phyloP scores from a whole-genome alignment of 2,329 filamentous ascomycete genomes.

The Aspergillus tamarii region DNA sequence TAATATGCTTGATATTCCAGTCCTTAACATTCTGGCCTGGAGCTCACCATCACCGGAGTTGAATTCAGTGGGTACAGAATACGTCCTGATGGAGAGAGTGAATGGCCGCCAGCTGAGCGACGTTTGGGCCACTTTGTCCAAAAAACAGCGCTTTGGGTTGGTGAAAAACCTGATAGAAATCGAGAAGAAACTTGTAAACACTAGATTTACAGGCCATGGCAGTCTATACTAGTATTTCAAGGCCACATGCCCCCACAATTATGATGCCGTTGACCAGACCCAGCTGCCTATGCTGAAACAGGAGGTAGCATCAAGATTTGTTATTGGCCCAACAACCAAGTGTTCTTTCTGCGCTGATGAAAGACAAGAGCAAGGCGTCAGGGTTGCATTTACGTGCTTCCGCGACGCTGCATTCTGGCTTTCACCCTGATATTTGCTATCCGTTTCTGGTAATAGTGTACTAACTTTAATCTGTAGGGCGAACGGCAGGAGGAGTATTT shows the following conservation, averaged over 20 bases:
- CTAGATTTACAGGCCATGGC: slow-evolving; percentile 18
- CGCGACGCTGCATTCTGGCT: too few species aligned
- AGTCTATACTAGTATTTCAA: slow-evolving; percentile 27
- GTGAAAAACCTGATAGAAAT: slow-evolving; percentile 24
- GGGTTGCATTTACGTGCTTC: slow-evolving; percentile 18
- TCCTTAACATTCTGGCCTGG: slow-evolving; percentile 23
- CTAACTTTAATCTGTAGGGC: too few species aligned
- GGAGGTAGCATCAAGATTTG: neutral
- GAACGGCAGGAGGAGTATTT: too few species aligned
- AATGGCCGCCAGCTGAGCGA: too few species aligned
- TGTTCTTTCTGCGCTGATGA: slow-evolving; percentile 21
- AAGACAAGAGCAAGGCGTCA: slow-evolving; percentile 10
- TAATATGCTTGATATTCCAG: slow-evolving; percentile 21
- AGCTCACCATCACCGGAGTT: slow-evolving; percentile 11
- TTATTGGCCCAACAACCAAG: slow-evolving; percentile 21
- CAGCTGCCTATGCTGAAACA: too few species aligned
- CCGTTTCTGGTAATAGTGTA: too few species aligned
- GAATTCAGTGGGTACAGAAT: too few species aligned
- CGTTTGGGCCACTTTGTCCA: slow-evolving; percentile 5
- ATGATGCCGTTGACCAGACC: too few species aligned
- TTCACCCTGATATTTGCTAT: too few species aligned
- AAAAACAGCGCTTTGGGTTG: slow-evolving; percentile 22
- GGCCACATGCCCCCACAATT: slow-evolving; percentile 1
- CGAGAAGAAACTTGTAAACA: slow-evolving; percentile 16
- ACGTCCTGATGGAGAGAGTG: too few species aligned